Evolutionary conservation across 1,284 basidiomycete species (phyloP).

Genomic region (Apiotrichum gracile): DNA sequence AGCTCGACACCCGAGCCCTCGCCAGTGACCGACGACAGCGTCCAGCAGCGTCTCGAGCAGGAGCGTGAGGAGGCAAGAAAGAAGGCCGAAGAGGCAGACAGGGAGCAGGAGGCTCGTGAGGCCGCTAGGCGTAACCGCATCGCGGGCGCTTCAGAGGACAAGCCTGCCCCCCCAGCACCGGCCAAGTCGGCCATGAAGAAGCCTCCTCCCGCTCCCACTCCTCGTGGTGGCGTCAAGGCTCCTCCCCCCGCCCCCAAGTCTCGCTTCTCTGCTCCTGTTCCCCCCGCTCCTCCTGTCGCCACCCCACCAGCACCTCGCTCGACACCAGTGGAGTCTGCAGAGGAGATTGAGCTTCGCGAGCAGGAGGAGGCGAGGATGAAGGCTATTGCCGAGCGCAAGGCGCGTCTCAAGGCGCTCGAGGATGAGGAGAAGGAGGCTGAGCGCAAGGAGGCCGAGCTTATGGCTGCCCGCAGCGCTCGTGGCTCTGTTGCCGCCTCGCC

Average conservation of each 20-base stretch:
- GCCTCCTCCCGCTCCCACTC: slow-evolving; percentile 17
- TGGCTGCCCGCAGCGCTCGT: slow-evolving; percentile 40
- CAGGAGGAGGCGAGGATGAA: slow-evolving; percentile 63
- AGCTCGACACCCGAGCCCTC: slow-evolving; percentile 51
- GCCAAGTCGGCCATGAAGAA: slow-evolving; percentile 35
- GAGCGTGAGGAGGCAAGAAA: slow-evolving; percentile 84
- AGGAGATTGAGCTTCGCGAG: slow-evolving; percentile 59
- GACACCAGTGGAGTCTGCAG: slow-evolving; percentile 52
- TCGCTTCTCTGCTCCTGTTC: slow-evolving; percentile 19
- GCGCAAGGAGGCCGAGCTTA: slow-evolving; percentile 58
- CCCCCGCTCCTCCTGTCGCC: slow-evolving; percentile 20
- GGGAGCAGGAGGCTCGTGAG: slow-evolving; percentile 70
- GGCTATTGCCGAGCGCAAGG: slow-evolving; percentile 60
- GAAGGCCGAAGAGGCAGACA: slow-evolving; percentile 65
- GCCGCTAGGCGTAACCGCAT: slow-evolving; percentile 62
- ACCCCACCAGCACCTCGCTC: slow-evolving; percentile 40
- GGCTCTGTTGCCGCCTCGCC: slow-evolving; percentile 18
- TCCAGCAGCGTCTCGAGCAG: slow-evolving; percentile 72
- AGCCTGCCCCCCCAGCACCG: slow-evolving; percentile 24
- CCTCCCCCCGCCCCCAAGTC: slow-evolving; percentile 37
- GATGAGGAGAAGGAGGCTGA: slow-evolving; percentile 64
- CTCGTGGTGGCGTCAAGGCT: slow-evolving; percentile 7
- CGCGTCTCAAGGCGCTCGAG: slow-evolving; percentile 62
- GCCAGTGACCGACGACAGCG: slow-evolving; percentile 60
- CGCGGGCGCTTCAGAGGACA: slow-evolving; percentile 53